Conservation (phyloP, 2,329 filamentous ascomycete species). For the Coniosporium tulheliwenetii region DNA sequence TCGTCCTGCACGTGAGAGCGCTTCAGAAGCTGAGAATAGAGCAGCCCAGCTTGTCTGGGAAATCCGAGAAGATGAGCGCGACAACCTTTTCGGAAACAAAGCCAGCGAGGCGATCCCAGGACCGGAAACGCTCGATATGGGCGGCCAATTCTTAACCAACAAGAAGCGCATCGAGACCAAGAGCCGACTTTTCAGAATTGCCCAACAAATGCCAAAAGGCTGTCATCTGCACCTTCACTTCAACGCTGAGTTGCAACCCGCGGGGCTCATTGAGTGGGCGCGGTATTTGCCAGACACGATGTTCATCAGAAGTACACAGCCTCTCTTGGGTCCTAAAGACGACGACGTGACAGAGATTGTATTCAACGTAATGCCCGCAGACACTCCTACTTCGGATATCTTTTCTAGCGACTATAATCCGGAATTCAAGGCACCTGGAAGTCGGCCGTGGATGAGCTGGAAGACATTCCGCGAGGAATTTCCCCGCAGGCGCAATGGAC, state of each 20-base stretch:
- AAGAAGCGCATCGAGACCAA: conserved; percentile 26
- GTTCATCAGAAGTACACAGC: conserved; percentile 49
- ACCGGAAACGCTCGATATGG: conserved; percentile 25
- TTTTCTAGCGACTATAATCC: conserved; percentile 34
- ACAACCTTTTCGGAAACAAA: conserved; percentile 23
- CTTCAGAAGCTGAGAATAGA: conserved; percentile 11
- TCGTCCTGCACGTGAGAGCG: conserved; percentile 10
- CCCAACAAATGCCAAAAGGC: conserved; percentile 51
- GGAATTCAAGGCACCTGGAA: conserved; percentile 11
- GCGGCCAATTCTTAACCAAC: conserved; percentile 30
- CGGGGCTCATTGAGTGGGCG: conserved; percentile 42
- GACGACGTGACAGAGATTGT: conserved; percentile 43
- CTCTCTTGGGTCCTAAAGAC: conserved; percentile 26
- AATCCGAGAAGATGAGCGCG: conserved; percentile 27
- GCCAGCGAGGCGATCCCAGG: conserved; percentile 25
- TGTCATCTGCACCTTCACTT: conserved; percentile 62
- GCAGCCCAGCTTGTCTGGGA: conserved; percentile 19
- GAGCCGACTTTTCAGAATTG: conserved; percentile 42
- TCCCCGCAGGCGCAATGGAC: conserved; percentile 9
- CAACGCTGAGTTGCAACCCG: conserved; percentile 54
- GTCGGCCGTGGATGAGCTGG: conserved; percentile 28
- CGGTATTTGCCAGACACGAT: conserved; percentile 39
- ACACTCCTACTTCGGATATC: conserved; percentile 20
- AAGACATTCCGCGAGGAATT: conserved; percentile 25
- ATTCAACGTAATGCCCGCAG: conserved; percentile 34